Evolutionary conservation across 2,329 filamentous ascomycete species (phyloP), one percentile per base, ranked within the genome.

Genomic region (Neopestalotiopsis clavispora): DNA sequence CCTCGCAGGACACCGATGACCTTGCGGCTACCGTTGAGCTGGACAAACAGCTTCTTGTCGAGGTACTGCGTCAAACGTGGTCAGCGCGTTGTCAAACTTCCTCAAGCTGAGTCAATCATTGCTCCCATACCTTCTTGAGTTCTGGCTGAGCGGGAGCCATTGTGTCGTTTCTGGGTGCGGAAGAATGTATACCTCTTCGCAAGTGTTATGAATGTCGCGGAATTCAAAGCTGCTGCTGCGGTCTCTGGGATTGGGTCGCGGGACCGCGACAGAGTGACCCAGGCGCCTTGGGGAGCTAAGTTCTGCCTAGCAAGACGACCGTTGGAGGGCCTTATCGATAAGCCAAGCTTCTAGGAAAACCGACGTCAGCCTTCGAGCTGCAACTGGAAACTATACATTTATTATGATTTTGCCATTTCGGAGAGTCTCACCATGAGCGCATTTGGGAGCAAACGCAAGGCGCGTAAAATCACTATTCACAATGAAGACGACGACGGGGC

Each of bases 71-170:
- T 17, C 23, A 68, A 71, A 45, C 59, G 65, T 63, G 66, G 66
- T 73, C 56, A 73, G 70, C 60, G 10, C 14, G n/a, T 38, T n/a
- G 64, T 59, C 14, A 52, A 17, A 14, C 61, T 57, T 45, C 13
- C 2, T 30, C 5, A 4, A 14, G 57, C 7, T 69, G 42, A n/a
- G 23, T 28, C 2, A 9, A 34, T 20, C 58, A 14, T 20, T 28
- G 32, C 32, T 30, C 60, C 79, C 79, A 69, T 84, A 97, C 96
- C 91, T 98, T 99, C 85, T 98, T 99, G 72, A 99, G 90, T 86
- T 99, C 97, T 77, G 96, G 96, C 85, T 98, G 96, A 81, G 96
- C 95, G 91, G 97, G 95, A 85, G 96, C 94, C 96, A 99, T 99
- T 74, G 86, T 92, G 85, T 71, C 63, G 60, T 63, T 17, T 67